Conservation (phyloP, 257 asterid genomes). For the Ehretia macrophylla region DNA sequence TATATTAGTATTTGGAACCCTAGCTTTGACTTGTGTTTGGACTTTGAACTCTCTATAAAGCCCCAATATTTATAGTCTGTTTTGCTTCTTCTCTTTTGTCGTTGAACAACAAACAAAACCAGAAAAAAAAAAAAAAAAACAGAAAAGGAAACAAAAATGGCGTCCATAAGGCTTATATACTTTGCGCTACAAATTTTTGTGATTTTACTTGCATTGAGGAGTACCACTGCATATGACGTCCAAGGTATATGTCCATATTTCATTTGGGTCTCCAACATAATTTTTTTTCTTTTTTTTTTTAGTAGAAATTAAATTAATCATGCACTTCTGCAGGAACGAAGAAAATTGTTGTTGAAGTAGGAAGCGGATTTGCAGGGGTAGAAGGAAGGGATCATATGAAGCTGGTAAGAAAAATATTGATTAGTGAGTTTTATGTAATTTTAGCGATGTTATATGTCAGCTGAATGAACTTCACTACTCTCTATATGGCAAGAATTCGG, state of each 20-base stretch:
- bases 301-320: neutral
- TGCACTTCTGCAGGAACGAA: conserved; percentile 22
- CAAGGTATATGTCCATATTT: conserved; percentile 28
- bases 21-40: conserved; percentile 54
- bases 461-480: too few relatives aligned
- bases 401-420: neutral
- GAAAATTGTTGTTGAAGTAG: conserved; percentile 15
- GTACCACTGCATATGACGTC: conserved; percentile 20
- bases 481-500: too few relatives aligned
- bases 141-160: conserved; percentile 17
- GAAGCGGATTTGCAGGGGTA: conserved; percentile 8
- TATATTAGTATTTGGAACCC: conserved; percentile 27
- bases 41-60: conserved; percentile 34
- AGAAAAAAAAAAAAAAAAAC: conserved; percentile 1
- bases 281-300: neutral
- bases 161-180: conserved; percentile 12
- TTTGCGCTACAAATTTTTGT: conserved; percentile 21
- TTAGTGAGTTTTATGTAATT: too few relatives aligned
- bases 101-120: conserved; percentile 3
- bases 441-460: too few relatives aligned
- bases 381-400: conserved; percentile 1
- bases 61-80: conserved; percentile 1
- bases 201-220: conserved; percentile 17
- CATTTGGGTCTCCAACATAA: neutral
- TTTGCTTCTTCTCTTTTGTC: conserved; percentile 13